Evolutionary conservation across 1,284 basidiomycete genomes (phyloP).

Genomic region (Heterobasidion parviporum): DNA sequence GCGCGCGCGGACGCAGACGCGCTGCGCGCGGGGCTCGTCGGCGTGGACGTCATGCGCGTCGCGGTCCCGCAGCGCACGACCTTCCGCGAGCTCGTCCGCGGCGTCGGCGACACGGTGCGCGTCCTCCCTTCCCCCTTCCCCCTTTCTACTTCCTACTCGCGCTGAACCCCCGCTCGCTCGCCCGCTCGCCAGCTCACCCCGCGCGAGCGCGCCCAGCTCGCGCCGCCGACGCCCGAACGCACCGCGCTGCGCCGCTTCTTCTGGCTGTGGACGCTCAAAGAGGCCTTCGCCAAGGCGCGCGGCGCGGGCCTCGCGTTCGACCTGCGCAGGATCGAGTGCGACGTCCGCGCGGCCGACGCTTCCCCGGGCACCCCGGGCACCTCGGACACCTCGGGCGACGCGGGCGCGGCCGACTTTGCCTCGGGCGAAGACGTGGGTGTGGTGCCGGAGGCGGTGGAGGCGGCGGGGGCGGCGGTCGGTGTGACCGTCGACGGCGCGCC

Average conservation of each 20-base stretch:
- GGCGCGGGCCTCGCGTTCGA: conserved; percentile 78
- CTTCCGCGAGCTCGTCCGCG: conserved; percentile 51
- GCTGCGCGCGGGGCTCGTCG: conserved; percentile 53
- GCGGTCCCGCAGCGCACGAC: conserved; percentile 49
- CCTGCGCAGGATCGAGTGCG: conserved; percentile 65
- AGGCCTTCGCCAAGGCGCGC: conserved; percentile 80
- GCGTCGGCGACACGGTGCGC: conserved; percentile 58
- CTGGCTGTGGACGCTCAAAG: conserved; percentile 81
- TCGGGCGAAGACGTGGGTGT: no score
- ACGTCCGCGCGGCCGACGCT: no score
- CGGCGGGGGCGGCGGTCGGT: conserved; percentile 12
- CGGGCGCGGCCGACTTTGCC: no score
- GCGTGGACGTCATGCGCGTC: conserved; percentile 75
- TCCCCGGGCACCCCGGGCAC: no score
- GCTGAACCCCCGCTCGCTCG: not conserved
- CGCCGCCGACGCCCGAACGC: conserved; percentile 20
- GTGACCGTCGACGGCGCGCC: conserved; percentile 43
- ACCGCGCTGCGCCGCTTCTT: conserved; percentile 48
- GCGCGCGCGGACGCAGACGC: conserved; percentile 25
- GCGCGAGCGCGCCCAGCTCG: conserved; percentile 38
- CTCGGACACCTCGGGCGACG: no score
- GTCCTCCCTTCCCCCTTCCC: not conserved
- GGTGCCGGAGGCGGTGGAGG: no score
- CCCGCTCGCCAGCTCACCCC: conserved; percentile 39
- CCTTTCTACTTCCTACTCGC: not conserved